These are phyloP conservation scores for Scenedesmus sp. DNA, from an alignment of 163 green algal genomes.

Conservation along the genomic window DNA sequence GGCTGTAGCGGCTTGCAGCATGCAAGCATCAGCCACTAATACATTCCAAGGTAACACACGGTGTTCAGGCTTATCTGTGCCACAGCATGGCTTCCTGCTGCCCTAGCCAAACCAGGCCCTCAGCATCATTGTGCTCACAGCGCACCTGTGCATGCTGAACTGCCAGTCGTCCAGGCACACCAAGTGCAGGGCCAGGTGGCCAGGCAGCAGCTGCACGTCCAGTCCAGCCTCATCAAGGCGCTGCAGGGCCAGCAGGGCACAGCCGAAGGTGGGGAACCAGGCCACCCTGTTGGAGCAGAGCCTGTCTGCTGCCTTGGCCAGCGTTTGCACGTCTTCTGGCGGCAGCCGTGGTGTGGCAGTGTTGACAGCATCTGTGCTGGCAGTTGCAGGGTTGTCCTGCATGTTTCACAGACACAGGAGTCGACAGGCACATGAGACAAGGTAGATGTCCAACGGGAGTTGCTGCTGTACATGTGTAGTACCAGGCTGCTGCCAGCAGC, in stretches of 20 bases:
- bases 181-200: constrained; percentile 42
- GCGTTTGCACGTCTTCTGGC: not conserved
- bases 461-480: too few species aligned
- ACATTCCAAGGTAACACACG: not conserved
- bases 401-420: not conserved
- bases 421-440: too few species aligned
- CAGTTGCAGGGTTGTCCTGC: not conserved
- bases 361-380: not conserved
- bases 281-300: not conserved
- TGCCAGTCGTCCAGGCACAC: constrained; percentile 61
- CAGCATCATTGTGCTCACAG: too few species aligned
- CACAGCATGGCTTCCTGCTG: too few species aligned
- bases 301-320: not conserved
- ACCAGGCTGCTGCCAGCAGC: too few species aligned
- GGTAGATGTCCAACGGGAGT: too few species aligned
- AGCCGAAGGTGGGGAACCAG: constrained; percentile 57
- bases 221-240: not conserved
- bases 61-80: too few species aligned
- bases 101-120: too few species aligned
- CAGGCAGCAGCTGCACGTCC: constrained; percentile 4
- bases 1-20: not conserved
- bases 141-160: constrained; percentile 54
- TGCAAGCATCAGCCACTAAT: not conserved
- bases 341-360: not conserved
- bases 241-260: constrained; percentile 53